Evolutionary conservation across 495 filamentous ascomycete genomes (phyloP).

Genomic region (Penicillium maclennaniae): DNA sequence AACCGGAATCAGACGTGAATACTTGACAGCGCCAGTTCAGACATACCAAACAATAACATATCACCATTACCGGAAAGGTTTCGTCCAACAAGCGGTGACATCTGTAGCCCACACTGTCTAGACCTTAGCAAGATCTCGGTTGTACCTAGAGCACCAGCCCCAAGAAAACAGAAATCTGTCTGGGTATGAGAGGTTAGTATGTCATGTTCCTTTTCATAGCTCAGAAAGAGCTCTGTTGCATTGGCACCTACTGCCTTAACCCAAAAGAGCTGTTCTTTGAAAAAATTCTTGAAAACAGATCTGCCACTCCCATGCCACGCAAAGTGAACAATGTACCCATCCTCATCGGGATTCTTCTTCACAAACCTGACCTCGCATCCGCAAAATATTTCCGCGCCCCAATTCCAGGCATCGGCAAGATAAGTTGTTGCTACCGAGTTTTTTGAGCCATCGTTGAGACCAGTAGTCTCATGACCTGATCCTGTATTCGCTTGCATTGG

Average conservation of each 20-base stretch:
- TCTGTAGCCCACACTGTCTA: constrained; percentile 52
- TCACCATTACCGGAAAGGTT: constrained; percentile 69
- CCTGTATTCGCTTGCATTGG: constrained; percentile 56
- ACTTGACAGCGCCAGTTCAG: neutral
- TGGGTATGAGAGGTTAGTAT: neutral
- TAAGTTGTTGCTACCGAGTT: constrained; percentile 63
- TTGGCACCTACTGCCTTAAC: constrained; percentile 54
- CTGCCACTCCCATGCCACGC: constrained; percentile 62
- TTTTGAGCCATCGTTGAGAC: constrained; percentile 66
- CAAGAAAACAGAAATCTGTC: neutral
- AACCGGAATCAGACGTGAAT: neutral
- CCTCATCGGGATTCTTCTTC: constrained; percentile 45
- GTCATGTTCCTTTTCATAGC: neutral
- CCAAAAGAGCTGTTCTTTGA: constrained; percentile 65
- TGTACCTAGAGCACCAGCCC: neutral
- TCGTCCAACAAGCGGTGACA: constrained; percentile 55
- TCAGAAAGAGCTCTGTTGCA: neutral
- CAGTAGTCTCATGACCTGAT: constrained; percentile 59
- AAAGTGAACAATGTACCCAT: constrained; percentile 61
- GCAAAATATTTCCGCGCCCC: constrained; percentile 71
- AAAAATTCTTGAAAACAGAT: constrained; percentile 50
- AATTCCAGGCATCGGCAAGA: constrained; percentile 69
- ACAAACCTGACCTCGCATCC: constrained; percentile 66
- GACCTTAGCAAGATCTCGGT: constrained; percentile 36
- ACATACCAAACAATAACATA: constrained; percentile 58